Evolutionary conservation across 768 basidiomycete species (phyloP).

Genomic region (Serendipita sp.): DNA sequence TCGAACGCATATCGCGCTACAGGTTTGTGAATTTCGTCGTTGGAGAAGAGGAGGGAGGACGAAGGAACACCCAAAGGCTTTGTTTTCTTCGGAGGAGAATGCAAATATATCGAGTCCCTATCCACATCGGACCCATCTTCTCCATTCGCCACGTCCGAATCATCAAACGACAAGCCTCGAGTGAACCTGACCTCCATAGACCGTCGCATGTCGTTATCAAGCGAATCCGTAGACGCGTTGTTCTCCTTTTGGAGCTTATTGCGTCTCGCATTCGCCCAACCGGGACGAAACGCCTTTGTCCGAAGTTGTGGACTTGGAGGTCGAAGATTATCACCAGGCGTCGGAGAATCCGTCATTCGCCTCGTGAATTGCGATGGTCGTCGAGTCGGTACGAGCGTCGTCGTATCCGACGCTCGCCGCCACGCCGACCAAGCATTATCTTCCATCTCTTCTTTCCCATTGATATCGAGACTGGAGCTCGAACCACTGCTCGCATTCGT

Average conservation of each 20-base stretch:
- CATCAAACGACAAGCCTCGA: not conserved
- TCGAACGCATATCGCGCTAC: not conserved
- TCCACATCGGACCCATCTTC: not conserved
- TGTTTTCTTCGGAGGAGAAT: not conserved
- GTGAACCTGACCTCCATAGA: constrained; percentile 1
- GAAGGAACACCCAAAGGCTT: not conserved
- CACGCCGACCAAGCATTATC: not conserved
- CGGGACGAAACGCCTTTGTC: not conserved
- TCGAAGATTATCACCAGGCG: not conserved
- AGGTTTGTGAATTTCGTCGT: not conserved
- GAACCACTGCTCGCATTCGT: not conserved
- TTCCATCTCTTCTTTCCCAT: constrained; percentile 1
- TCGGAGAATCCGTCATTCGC: not conserved
- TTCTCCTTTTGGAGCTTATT: not conserved
- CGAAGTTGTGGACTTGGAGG: not conserved
- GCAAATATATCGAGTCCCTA: not conserved
- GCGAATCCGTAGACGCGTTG: not conserved
- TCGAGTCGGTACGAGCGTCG: not conserved
- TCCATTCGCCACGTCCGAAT: not conserved
- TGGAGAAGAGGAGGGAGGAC: no score
- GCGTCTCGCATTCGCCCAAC: not conserved
- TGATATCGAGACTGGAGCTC: not conserved
- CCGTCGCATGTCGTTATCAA: not conserved
- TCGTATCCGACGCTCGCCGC: not conserved
- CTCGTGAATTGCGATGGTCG: not conserved